Conservation (phyloP, 2,329 filamentous ascomycete species). For the Beauveria sp. region DNA sequence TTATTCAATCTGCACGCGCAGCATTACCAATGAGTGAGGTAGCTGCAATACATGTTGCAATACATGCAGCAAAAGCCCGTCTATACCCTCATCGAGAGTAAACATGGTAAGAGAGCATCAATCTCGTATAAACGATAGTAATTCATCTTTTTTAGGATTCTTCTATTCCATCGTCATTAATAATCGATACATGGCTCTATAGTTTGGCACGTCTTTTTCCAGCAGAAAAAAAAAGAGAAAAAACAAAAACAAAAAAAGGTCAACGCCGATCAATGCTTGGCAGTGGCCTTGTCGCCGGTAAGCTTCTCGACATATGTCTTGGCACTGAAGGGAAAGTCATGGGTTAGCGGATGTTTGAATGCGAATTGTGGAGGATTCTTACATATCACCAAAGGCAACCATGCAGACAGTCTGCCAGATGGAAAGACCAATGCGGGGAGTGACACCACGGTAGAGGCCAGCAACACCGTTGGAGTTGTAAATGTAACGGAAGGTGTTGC, state of each 20-base stretch:
- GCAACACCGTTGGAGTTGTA: slow-evolving; percentile 81
- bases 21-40: too few species aligned
- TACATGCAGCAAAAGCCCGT: too few species aligned
- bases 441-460: slow-evolving; percentile 92
- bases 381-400: slow-evolving; percentile 98
- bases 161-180: slow-evolving; percentile 2
- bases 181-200: slow-evolving; percentile 7
- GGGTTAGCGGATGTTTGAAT: not conserved
- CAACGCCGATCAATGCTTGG: slow-evolving; percentile 53
- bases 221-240: not conserved
- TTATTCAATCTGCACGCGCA: too few species aligned
- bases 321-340: slow-evolving; percentile 37
- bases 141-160: not conserved
- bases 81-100: too few species aligned
- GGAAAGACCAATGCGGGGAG: slow-evolving; percentile 87
- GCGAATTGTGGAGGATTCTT: slow-evolving; percentile 35
- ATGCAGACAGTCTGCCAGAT: slow-evolving; percentile 99
- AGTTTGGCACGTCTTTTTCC: not conserved
- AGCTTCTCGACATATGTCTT: slow-evolving; percentile 61
- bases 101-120: too few species aligned
- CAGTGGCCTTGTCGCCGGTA: slow-evolving; percentile 56
- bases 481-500: slow-evolving; percentile 79
- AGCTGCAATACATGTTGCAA: too few species aligned
- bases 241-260: not conserved
- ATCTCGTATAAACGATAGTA: too few species aligned